phyloP scores from a whole-genome alignment of 106 monocot genomes.

The Triglochin maritima region DNA sequence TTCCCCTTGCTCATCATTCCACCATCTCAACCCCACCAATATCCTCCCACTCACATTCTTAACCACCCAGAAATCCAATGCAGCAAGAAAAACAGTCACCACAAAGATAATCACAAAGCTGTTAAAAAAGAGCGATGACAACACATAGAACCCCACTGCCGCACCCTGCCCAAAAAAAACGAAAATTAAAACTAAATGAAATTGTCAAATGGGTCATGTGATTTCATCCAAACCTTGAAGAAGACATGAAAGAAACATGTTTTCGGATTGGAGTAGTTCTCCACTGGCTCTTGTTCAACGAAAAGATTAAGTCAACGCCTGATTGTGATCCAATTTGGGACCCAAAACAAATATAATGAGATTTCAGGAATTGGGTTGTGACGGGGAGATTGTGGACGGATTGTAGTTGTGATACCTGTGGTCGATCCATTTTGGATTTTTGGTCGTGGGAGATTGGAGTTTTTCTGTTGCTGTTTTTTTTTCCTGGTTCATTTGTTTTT shows the following conservation, averaged over 20 bases:
- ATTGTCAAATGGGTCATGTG: neutral
- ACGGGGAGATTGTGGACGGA: no score
- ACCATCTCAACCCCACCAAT: constrained; percentile 82
- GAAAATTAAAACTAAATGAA: neutral
- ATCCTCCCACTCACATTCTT: constrained; percentile 95
- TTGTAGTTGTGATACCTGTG: no score
- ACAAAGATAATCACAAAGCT: constrained; percentile 92
- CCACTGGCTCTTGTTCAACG: neutral
- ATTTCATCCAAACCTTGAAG: constrained; percentile 30
- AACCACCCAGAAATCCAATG: constrained; percentile 20
- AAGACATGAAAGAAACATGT: constrained; percentile 66
- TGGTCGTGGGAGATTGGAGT: no score
- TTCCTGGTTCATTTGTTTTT: no score
- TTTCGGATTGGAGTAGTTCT: constrained; percentile 60
- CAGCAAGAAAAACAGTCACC: constrained; percentile 61
- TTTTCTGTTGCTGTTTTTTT: no score
- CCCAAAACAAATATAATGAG: no score
- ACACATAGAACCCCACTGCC: constrained; percentile 75
- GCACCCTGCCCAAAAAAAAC: no score
- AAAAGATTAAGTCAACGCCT: no score
- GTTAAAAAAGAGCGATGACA: constrained; percentile 64
- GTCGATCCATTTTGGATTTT: no score
- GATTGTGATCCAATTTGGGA: no score
- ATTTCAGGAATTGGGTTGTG: no score
- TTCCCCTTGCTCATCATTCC: constrained; percentile 81